These are phyloP conservation scores for Clonostachys chloroleuca DNA, from an alignment of 2,329 filamentous ascomycete genomes.

Conservation along the genomic window DNA sequence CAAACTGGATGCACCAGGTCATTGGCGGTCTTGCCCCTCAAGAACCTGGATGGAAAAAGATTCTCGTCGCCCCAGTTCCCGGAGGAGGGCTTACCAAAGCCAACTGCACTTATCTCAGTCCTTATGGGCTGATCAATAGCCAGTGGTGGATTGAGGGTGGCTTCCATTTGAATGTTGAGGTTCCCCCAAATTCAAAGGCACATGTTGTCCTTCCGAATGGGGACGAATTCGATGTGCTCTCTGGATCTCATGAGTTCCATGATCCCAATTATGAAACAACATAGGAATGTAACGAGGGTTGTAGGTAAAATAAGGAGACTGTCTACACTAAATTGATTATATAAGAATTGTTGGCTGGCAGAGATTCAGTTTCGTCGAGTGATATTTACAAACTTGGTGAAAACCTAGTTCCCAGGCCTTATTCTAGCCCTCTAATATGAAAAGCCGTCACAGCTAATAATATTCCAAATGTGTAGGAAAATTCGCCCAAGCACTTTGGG, in stretches of 20 bases:
- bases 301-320: no score
- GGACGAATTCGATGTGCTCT: background rate
- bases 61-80: constrained; percentile 25
- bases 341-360: no score
- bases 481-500: no score
- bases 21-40: constrained; percentile 33
- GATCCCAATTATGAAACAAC: background rate
- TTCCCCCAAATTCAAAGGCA: constrained; percentile 11
- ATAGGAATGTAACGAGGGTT: no score
- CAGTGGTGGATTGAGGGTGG: constrained; percentile 16
- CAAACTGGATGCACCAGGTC: constrained; percentile 37
- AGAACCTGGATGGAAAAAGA: constrained; percentile 32
- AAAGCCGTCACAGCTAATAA: no score
- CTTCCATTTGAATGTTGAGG: constrained; percentile 10
- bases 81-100: constrained; percentile 27
- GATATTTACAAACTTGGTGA: no score
- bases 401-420: no score
- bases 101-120: constrained; percentile 18
- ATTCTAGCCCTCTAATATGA: no score
- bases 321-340: no score
- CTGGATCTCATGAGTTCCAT: background rate
- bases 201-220: constrained; percentile 5
- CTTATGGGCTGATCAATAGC: constrained; percentile 20
- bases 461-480: no score
- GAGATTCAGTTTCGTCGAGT: no score